Conservation (phyloP, 2,329 filamentous ascomycete species). For the Ilyonectria mors-panacis region DNA sequence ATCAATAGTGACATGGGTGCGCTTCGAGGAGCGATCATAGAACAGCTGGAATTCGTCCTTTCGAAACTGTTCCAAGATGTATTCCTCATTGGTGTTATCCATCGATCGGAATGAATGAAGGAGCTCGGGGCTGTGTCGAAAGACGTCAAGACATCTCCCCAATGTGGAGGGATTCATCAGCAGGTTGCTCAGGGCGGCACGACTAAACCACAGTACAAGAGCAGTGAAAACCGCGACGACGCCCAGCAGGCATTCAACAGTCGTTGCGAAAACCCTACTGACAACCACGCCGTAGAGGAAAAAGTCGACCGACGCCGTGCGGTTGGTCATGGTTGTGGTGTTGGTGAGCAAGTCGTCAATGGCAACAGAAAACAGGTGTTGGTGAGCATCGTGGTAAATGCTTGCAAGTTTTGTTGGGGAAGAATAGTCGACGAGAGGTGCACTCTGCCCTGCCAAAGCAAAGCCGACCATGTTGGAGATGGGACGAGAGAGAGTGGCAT, state of each 20-base stretch:
- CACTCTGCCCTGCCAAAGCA: slow-evolving; percentile 45
- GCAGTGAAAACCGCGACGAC: slow-evolving; percentile 39
- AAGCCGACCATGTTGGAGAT: slow-evolving; percentile 54
- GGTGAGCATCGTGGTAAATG: slow-evolving; percentile 46
- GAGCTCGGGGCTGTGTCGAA: slow-evolving; percentile 35
- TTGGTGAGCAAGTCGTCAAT: slow-evolving; percentile 38
- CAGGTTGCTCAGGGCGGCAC: slow-evolving; percentile 27
- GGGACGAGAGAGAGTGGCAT: slow-evolving; percentile 32
- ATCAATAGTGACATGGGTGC: not conserved
- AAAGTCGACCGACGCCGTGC: slow-evolving; percentile 29
- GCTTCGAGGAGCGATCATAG: not conserved
- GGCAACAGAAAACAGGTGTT: slow-evolving; percentile 51
- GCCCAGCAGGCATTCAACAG: slow-evolving; percentile 49
- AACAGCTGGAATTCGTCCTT: slow-evolving; percentile 36
- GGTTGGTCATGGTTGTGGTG: slow-evolving; percentile 13
- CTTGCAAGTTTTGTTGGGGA: slow-evolving; percentile 22
- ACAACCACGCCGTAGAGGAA: slow-evolving; percentile 50
- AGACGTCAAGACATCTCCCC: slow-evolving; percentile 33
- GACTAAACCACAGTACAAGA: slow-evolving; percentile 36
- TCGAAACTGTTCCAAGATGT: slow-evolving; percentile 9
- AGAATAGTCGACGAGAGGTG: slow-evolving; percentile 7
- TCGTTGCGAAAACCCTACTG: slow-evolving; percentile 50
- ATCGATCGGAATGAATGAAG: slow-evolving; percentile 17
- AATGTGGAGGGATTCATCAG: slow-evolving; percentile 48
- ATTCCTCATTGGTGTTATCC: slow-evolving; percentile 36